These are phyloP conservation scores for Chionographis japonica DNA, from an alignment of 106 monocot species.

Conservation along the genomic window DNA sequence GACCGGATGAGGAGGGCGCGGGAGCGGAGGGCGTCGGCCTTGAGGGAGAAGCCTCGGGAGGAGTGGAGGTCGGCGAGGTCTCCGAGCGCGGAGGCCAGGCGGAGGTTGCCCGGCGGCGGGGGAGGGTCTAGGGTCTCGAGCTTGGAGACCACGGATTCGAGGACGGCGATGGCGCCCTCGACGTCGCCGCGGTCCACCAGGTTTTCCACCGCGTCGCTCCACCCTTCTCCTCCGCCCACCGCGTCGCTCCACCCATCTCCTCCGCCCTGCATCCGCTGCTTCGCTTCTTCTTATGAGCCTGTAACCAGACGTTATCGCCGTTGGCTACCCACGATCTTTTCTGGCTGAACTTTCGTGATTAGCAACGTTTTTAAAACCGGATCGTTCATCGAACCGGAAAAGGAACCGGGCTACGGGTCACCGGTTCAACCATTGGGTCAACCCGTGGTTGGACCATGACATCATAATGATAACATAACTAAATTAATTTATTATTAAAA, in stretches of 20 bases:
- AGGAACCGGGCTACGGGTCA: too few species aligned
- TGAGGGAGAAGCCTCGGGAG: constrained; percentile 34
- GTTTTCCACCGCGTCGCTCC: constrained; percentile 58
- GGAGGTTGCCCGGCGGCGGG: constrained; percentile 11
- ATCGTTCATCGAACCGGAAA: too few species aligned
- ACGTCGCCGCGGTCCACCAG: constrained; percentile 49
- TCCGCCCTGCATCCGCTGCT: not conserved
- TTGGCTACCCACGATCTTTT: too few species aligned
- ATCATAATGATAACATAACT: too few species aligned
- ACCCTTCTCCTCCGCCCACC: constrained; percentile 6
- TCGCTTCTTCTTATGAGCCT: too few species aligned
- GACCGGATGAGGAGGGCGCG: constrained; percentile 20
- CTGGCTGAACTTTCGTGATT: too few species aligned
- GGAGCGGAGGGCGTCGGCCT: constrained; percentile 49
- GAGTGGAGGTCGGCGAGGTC: constrained; percentile 54
- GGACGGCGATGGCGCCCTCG: constrained; percentile 43
- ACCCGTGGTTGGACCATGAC: too few species aligned
- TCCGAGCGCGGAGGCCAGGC: constrained; percentile 34
- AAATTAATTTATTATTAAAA: too few species aligned
- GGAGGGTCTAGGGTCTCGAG: constrained; percentile 11
- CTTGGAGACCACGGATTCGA: constrained; percentile 36
- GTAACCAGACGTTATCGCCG: too few species aligned
- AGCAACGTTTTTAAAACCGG: too few species aligned
- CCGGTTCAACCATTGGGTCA: too few species aligned
- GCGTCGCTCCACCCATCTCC: constrained; percentile 22